Evolutionary conservation across 2,329 filamentous ascomycete species (phyloP).

Genomic region (Beauveria sp.): DNA sequence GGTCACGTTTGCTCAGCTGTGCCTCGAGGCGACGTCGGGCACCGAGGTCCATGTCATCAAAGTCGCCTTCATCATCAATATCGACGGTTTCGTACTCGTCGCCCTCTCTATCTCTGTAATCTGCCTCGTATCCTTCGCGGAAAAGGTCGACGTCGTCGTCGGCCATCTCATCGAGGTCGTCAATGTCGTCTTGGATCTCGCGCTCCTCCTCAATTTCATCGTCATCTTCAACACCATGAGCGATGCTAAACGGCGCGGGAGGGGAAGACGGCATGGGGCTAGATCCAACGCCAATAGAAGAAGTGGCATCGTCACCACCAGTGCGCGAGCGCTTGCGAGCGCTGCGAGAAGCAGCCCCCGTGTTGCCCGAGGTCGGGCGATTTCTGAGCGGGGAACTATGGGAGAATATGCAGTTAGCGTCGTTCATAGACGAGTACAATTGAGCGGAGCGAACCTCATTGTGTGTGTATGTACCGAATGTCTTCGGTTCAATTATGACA

Average conservation of each 20-base stretch:
- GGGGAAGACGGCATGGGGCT: conserved; percentile 62
- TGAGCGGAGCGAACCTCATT: conserved; percentile 6
- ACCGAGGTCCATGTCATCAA: conserved; percentile 59
- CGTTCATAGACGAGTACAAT: neutral
- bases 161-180: conserved; percentile 73
- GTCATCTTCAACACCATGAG: conserved; percentile 59
- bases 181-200: conserved; percentile 64
- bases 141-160: conserved; percentile 78
- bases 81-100: conserved; percentile 64
- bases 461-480: neutral
- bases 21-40: conserved; percentile 64
- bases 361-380: conserved; percentile 77
- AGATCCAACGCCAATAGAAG: conserved; percentile 44
- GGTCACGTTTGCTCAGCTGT: conserved; percentile 65
- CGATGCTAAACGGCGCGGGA: conserved; percentile 52
- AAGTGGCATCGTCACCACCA: conserved; percentile 42
- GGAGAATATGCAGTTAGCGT: neutral
- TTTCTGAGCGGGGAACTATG: conserved; percentile 73
- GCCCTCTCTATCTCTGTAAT: conserved; percentile 59
- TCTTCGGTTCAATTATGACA: neutral
- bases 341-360: conserved; percentile 49
- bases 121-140: conserved; percentile 62
- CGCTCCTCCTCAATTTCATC: conserved; percentile 67
- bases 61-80: conserved; percentile 72
- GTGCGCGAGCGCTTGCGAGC: conserved; percentile 50